Evolutionary conservation across 495 filamentous ascomycete species (phyloP), one percentile per base, ranked within the genome.

Genomic region (Trichoderma asperelloides): DNA sequence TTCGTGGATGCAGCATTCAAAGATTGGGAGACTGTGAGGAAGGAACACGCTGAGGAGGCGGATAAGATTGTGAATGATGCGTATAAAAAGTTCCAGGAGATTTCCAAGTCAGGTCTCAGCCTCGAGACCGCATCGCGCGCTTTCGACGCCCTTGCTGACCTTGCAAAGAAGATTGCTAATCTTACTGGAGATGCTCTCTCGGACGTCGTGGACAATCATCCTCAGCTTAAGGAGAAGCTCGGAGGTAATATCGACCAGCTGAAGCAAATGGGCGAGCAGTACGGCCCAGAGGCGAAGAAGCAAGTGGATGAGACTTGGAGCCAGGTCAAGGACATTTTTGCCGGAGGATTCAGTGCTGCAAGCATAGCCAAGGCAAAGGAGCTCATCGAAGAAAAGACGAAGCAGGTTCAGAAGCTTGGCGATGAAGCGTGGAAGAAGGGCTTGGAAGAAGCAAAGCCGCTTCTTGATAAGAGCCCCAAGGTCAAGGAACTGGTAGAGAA

Each of bases 201-300:
- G 43, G 80, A 89, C 64, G 80, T 90, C 39, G 72, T 89, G 43
- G 78, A 88, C 63, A 87, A 88, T 68, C 88, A 90, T 69, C 88
- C 88, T 1, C 69, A 86, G 69, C 69, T 90, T 13, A 88, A 88
- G 77, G 82, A 90, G 72, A 84, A 86, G 76, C 73, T 91, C 37
- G 87, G 87, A n/a, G 84, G 82, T 5, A 82, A 82, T 62, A 74
- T 85, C 43, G 79, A 87, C 41, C 80, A 87, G 73, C 73, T 90
- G 55, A 89, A 88, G 78, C 72, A 86, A 69, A 80, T 88, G 77
- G 86, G 84, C 37, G 81, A 88, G 37, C 72, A 83, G 27, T 86
- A 86, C 71, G 88, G 88, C 0, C 88, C 87, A 0, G 84, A 89
- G 70, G 87, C 87, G 0, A 87, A 87, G 78, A 87, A 89, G 78